phyloP scores from a whole-genome alignment of 495 filamentous ascomycete genomes.

The Xylaria acuta region DNA sequence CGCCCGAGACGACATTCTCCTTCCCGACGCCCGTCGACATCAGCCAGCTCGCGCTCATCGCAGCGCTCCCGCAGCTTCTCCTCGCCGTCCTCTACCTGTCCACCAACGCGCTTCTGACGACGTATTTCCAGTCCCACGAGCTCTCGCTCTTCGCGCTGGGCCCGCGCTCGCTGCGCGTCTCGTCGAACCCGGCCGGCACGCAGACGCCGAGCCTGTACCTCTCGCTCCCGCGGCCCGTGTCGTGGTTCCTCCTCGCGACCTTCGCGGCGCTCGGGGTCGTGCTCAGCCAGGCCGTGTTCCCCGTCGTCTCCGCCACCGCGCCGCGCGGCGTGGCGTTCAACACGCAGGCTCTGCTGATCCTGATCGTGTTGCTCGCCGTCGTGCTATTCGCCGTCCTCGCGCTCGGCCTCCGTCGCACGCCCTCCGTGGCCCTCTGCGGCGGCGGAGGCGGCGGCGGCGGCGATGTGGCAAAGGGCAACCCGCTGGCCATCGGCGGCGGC shows the following conservation, averaged over 20 bases:
- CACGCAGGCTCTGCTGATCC: slow-evolving; percentile 42
- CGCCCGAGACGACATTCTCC: slow-evolving; percentile 34
- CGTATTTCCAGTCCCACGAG: slow-evolving; percentile 52
- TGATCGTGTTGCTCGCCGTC: slow-evolving; percentile 43
- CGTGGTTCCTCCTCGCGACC: slow-evolving; percentile 43
- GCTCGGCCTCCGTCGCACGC: slow-evolving; percentile 43
- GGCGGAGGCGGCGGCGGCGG: no score
- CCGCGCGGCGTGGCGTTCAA: slow-evolving; percentile 38
- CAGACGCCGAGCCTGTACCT: slow-evolving; percentile 49
- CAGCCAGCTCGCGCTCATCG: slow-evolving; percentile 40
- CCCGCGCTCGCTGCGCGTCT: slow-evolving; percentile 46
- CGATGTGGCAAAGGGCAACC: slow-evolving; percentile 33
- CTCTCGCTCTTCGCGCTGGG: slow-evolving; percentile 46
- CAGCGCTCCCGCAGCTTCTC: slow-evolving; percentile 48
- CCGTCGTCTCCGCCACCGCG: slow-evolving; percentile 28
- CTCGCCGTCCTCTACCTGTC: slow-evolving; percentile 49
- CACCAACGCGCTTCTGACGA: slow-evolving; percentile 47
- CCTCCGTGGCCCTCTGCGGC: slow-evolving; percentile 34
- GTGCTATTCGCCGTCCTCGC: slow-evolving; percentile 39
- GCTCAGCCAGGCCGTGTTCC: slow-evolving; percentile 45
- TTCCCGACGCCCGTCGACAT: slow-evolving; percentile 29
- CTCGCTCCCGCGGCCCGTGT: slow-evolving; percentile 48
- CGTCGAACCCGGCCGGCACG: slow-evolving; percentile 37
- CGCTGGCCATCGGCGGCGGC: slow-evolving; percentile 47
- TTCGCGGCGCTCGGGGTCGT: slow-evolving; percentile 48